phyloP scores from a whole-genome alignment of 305 asterid species.

The Ajuga reptans region DNA sequence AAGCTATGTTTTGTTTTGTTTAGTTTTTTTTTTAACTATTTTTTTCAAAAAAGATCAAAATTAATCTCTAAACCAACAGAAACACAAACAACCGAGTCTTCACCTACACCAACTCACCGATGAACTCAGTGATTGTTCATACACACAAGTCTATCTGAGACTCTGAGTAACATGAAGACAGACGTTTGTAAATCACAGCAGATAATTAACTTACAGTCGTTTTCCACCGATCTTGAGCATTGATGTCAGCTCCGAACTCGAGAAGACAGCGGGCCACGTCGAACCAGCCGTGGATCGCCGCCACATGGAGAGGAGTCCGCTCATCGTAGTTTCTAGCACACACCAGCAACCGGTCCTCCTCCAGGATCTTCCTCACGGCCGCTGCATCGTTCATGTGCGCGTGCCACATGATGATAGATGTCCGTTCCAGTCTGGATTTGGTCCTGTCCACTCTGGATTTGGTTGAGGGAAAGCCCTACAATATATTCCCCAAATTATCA shows the following conservation, averaged over 20 bases:
- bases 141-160: not conserved
- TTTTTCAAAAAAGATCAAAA: no score
- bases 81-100: no score
- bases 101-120: not conserved
- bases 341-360: slow-evolving; percentile 73
- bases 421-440: no score
- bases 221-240: slow-evolving; percentile 97
- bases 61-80: no score
- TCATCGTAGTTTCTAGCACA: slow-evolving; percentile 75
- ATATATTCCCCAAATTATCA: no score
- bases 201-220: slow-evolving; percentile 46
- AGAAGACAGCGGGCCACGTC: slow-evolving; percentile 72
- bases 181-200: not conserved
- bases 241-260: slow-evolving; percentile 70
- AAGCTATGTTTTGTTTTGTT: no score
- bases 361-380: slow-evolving; percentile 71
- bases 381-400: slow-evolving; percentile 79
- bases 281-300: slow-evolving; percentile 90
- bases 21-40: no score
- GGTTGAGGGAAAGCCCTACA: no score
- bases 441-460: no score
- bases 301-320: slow-evolving; percentile 95
- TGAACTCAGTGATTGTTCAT: not conserved
- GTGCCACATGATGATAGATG: slow-evolving; percentile 44
- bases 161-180: not conserved